Evolutionary conservation across 2,329 filamentous ascomycete genomes (phyloP), one percentile per base, ranked within the genome.

Genomic region (Phyllosticta capitalensis): DNA sequence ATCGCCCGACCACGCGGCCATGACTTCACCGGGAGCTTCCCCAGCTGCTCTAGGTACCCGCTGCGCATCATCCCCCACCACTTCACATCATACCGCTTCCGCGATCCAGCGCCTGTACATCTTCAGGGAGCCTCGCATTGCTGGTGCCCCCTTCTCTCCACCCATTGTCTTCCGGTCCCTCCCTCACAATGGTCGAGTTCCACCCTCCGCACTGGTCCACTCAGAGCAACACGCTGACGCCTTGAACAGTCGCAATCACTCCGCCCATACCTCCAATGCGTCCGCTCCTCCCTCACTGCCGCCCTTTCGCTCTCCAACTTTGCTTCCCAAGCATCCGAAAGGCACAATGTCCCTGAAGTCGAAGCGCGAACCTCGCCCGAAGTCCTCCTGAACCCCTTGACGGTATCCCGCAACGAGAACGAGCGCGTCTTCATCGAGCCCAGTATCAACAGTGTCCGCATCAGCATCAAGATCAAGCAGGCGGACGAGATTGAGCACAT

Each of bases 401-500:
- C 88, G 26, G 85, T 99, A 66, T 88, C 92, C 64, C 86, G 94
- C 64, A 99, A 99, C 76, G 92, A 97, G 76, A 95, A 96, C 74
- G 94, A 99, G 82, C 87, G 89, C 67, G 92, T 99, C 66, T 80
- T 96, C 63, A 95, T 97, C 72, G 92, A 97, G 78, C 92, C 94
- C 58, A 94, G 89, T 74, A 88, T 97, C 78, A 99, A 99, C 82
- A 95, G 89, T 66, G 89, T 99, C 66, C 88, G 94, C 67, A 89
- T 99, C 70, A 96, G 90, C 82, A 95, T 99, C 79, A 90, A 92
- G 81, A 96, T 99, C 76, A 99, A 99, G 79, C 94, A 99, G 80
- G 94, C 94, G 63, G 94, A 99, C 75, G 94, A 99, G 79, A 99
- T 97, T 69, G 94, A 99, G 76, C 85, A 95, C 73, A 97, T 99